Evolutionary conservation across 257 asterid species (phyloP).

Genomic region (Solanum etuberosum): DNA sequence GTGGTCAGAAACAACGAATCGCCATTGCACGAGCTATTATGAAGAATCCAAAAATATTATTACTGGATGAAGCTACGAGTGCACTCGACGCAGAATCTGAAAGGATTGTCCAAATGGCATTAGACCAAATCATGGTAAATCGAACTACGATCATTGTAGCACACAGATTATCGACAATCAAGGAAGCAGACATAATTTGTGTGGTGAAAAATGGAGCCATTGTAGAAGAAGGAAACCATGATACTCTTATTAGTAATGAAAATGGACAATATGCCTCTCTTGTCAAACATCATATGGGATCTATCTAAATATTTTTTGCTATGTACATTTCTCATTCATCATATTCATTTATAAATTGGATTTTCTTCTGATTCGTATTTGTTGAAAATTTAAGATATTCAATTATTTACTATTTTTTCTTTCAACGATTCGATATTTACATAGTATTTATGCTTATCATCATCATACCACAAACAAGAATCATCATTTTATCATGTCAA

Average conservation of each 20-base stretch:
- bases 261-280: not conserved
- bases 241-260: not conserved
- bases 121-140: not conserved
- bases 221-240: not conserved
- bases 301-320: not conserved
- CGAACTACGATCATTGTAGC: not conserved
- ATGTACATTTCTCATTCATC: not conserved
- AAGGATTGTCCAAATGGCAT: not conserved
- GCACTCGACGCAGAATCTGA: not conserved
- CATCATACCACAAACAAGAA: too few relatives aligned
- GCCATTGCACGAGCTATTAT: not conserved
- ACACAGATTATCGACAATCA: not conserved
- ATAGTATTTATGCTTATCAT: not conserved
- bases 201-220: not conserved
- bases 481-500: not conserved
- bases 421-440: not conserved
- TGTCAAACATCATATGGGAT: not conserved
- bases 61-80: not conserved
- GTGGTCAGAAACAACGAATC: not conserved
- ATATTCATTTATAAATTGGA: not conserved
- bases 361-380: not conserved
- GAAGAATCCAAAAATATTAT: not conserved
- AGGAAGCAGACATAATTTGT: not conserved
- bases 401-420: too few relatives aligned
- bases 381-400: not conserved